These are phyloP conservation scores for Aureobasidium sp. DNA, from an alignment of 2,329 filamentous ascomycete genomes.

Conservation along the genomic window DNA sequence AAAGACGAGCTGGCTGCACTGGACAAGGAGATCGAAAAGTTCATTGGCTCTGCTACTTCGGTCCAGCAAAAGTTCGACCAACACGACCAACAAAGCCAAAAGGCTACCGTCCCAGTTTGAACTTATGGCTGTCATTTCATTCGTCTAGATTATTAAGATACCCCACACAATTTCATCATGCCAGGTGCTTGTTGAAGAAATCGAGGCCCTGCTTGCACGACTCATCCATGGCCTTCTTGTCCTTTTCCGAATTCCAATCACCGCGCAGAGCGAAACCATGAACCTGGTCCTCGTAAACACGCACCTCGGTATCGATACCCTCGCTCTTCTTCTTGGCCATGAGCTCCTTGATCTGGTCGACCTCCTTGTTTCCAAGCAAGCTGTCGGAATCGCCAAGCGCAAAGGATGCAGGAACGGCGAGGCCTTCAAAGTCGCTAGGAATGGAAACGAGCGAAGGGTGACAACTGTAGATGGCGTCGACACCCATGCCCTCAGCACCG, in stretches of 20 bases:
- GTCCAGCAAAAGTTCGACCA: constrained; percentile 15
- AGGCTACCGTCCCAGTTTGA: constrained; percentile 1
- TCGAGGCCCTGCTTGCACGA: constrained; percentile 25
- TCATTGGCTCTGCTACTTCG: constrained; percentile 65
- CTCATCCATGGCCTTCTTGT: constrained; percentile 40
- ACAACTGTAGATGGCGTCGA: constrained; percentile 34
- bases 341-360: constrained; percentile 32
- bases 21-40: constrained; percentile 86
- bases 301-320: constrained; percentile 29
- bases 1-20: constrained; percentile 88
- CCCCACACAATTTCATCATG: background rate
- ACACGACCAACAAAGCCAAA: constrained; percentile 4
- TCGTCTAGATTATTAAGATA: constrained; percentile 6
- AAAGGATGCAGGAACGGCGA: constrained; percentile 31
- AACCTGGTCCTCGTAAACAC: constrained; percentile 35
- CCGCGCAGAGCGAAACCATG: constrained; percentile 37
- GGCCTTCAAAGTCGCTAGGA: constrained; percentile 33
- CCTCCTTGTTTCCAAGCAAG: constrained; percentile 30
- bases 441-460: constrained; percentile 35
- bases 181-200: constrained; percentile 17
- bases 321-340: constrained; percentile 30
- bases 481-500: constrained; percentile 21
- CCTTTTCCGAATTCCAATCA: constrained; percentile 35
- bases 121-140: background rate
- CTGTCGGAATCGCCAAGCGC: constrained; percentile 36